A percentile compares a stretch with the other conserved stretches of the same genome.
Evolutionary conservation across 306 rosid genomes (phyloP).

Genomic region (Senna tora): DNA sequence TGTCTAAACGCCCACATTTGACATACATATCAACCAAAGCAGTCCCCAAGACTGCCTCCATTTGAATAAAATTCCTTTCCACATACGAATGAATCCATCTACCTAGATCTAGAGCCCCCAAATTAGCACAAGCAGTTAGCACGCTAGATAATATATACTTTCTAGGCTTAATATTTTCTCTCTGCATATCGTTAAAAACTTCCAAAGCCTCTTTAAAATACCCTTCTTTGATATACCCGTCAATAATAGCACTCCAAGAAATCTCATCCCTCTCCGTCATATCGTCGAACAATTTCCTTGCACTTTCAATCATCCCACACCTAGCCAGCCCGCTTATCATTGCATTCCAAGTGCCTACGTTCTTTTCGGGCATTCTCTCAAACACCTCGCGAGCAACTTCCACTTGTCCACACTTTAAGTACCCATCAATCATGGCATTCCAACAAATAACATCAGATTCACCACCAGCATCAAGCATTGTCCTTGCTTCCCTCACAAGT

Average conservation of each 20-base stretch:
- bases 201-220: constrained; percentile 62
- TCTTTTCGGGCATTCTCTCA: constrained; percentile 43
- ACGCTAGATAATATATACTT: constrained; percentile 54
- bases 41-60: constrained; percentile 64
- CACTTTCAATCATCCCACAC: constrained; percentile 53
- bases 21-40: constrained; percentile 67
- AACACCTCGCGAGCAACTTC: constrained; percentile 55
- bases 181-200: constrained; percentile 56
- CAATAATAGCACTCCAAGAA: constrained; percentile 67
- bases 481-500: constrained; percentile 44
- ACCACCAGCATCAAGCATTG: constrained; percentile 39
- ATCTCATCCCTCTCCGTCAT: constrained; percentile 61
- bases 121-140: constrained; percentile 59
- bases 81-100: constrained; percentile 62
- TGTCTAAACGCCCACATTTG: constrained; percentile 63
- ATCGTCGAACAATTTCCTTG: constrained; percentile 53
- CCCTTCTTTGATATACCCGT: constrained; percentile 59
- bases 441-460: constrained; percentile 59
- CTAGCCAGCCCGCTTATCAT: constrained; percentile 61
- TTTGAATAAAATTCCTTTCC: constrained; percentile 45
- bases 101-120: constrained; percentile 67
- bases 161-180: constrained; percentile 43
- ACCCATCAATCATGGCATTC: constrained; percentile 67
- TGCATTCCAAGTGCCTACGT: constrained; percentile 60
- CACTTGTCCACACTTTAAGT: constrained; percentile 51